A percentile compares a stretch with the other conserved stretches of the same genome.
These are phyloP conservation scores for Sphaerulina vaccinii DNA, from an alignment of 2,329 filamentous ascomycete genomes.

Conservation along the genomic window DNA sequence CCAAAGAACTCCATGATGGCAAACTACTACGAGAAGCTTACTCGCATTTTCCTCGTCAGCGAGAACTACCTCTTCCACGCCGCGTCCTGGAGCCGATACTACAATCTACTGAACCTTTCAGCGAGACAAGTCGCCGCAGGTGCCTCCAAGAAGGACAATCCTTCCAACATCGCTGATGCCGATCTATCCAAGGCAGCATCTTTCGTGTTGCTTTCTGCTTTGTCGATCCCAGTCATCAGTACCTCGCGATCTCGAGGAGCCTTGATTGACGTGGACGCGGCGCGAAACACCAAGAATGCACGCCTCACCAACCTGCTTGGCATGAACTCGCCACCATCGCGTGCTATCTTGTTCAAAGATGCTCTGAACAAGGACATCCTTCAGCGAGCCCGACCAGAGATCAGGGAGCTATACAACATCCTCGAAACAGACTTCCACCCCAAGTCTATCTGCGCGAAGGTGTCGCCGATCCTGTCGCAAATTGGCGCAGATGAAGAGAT, in stretches of 20 bases:
- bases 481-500: slow-evolving; percentile 93
- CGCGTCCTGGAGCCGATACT: slow-evolving; percentile 95
- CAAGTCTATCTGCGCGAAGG: slow-evolving; percentile 97
- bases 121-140: slow-evolving; percentile 77
- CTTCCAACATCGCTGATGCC: slow-evolving; percentile 73
- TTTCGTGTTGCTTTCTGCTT: slow-evolving; percentile 88
- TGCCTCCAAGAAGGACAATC: slow-evolving; percentile 91
- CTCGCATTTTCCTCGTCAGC: slow-evolving; percentile 95
- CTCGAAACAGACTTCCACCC: slow-evolving; percentile 99
- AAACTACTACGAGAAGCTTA: slow-evolving; percentile 99
- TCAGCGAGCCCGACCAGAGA: slow-evolving; percentile 89
- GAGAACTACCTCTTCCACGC: slow-evolving; percentile 99
- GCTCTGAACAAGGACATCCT: slow-evolving; percentile 91
- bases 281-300: slow-evolving; percentile 97
- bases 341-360: slow-evolving; percentile 90
- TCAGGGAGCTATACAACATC: slow-evolving; percentile 96
- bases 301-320: slow-evolving; percentile 93
- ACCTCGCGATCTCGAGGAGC: slow-evolving; percentile 93
- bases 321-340: slow-evolving; percentile 86
- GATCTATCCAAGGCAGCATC: slow-evolving; percentile 94
- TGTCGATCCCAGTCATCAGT: slow-evolving; percentile 99
- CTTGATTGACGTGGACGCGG: slow-evolving; percentile 94
- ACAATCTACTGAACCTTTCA: slow-evolving; percentile 91
- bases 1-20: slow-evolving; percentile 99
- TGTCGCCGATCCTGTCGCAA: slow-evolving; percentile 89